Evolutionary conservation across 2,329 filamentous ascomycete species (phyloP).

Genomic region (Fusarium incarnatum): DNA sequence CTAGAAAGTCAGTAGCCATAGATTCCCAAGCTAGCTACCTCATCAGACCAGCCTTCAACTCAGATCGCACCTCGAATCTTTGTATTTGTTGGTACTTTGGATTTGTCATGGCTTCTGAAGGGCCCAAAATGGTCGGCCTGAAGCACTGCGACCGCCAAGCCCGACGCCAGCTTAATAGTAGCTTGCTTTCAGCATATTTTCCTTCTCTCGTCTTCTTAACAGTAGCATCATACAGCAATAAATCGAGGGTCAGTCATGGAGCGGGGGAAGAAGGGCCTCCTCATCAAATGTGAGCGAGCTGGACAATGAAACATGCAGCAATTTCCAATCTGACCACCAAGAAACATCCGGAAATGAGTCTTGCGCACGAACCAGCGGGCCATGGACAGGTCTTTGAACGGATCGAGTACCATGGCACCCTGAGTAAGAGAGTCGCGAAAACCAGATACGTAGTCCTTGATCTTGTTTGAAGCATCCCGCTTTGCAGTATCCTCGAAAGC

Average conservation of each 20-base stretch:
- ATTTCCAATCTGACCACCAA: constrained; percentile 92
- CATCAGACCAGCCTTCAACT: constrained; percentile 77
- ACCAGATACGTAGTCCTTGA: constrained; percentile 62
- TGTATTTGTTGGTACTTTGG: constrained; percentile 80
- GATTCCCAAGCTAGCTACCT: constrained; percentile 93
- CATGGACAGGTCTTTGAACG: constrained; percentile 77
- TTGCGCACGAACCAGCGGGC: constrained; percentile 79
- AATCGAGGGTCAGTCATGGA: constrained; percentile 76
- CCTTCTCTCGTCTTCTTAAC: constrained; percentile 70
- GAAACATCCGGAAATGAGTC: constrained; percentile 81
- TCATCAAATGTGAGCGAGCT: constrained; percentile 83
- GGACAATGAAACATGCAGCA: constrained; percentile 87
- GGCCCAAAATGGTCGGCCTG: constrained; percentile 81
- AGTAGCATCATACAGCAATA: constrained; percentile 91
- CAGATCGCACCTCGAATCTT: constrained; percentile 67
- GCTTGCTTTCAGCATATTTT: constrained; percentile 78
- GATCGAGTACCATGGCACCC: constrained; percentile 64
- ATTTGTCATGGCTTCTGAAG: constrained; percentile 84
- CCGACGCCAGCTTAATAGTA: constrained; percentile 88
- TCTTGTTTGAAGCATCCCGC: constrained; percentile 53
- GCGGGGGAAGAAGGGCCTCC: constrained; percentile 83
- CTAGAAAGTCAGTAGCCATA: constrained; percentile 85
- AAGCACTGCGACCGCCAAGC: constrained; percentile 98
- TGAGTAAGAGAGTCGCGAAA: constrained; percentile 57
- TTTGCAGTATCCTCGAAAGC: constrained; percentile 4